Evolutionary conservation across 2,329 filamentous ascomycete species (phyloP).

Genomic region (Talaromyces rugulosus): DNA sequence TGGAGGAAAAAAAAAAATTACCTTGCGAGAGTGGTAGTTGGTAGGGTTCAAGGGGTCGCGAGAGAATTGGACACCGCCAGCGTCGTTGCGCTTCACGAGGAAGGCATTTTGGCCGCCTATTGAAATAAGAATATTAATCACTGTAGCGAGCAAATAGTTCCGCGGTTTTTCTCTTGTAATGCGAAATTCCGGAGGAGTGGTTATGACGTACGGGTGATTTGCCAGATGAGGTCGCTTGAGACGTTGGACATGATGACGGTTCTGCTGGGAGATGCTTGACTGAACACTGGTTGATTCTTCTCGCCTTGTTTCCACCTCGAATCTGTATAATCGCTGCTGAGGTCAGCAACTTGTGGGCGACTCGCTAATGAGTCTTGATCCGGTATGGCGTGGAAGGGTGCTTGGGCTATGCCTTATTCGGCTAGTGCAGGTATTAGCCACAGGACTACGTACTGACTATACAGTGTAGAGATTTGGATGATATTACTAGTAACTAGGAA

Average conservation of each 20-base stretch:
- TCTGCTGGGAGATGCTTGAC: background rate
- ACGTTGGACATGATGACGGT: slow-evolving; percentile 61
- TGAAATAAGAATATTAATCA: slow-evolving; percentile 13
- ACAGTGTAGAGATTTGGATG: no score
- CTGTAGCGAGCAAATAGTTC: background rate
- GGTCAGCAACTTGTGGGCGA: slow-evolving; percentile 7
- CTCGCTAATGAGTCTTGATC: slow-evolving; percentile 12
- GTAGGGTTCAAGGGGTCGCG: slow-evolving; percentile 88
- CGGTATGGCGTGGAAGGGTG: background rate
- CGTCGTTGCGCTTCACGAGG: slow-evolving; percentile 82
- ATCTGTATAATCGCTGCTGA: slow-evolving; percentile 1
- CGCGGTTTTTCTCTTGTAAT: background rate
- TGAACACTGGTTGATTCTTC: background rate
- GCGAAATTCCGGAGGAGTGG: background rate
- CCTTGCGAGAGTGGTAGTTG: slow-evolving; percentile 91
- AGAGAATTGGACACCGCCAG: slow-evolving; percentile 83
- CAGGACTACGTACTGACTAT: background rate
- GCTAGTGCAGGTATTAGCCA: background rate
- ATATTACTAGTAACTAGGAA: no score
- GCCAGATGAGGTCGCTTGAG: slow-evolving; percentile 90
- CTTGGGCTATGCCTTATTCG: background rate
- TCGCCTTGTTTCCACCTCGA: background rate
- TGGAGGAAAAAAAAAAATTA: slow-evolving; percentile 31
- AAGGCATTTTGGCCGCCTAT: slow-evolving; percentile 82
- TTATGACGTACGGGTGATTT: slow-evolving; percentile 77